Percentiles rank a stretch among this genome's conserved stretches.
Conservation (phyloP, 2,329 filamentous ascomycete genomes). For the Aspergillaceae sp. region DNA sequence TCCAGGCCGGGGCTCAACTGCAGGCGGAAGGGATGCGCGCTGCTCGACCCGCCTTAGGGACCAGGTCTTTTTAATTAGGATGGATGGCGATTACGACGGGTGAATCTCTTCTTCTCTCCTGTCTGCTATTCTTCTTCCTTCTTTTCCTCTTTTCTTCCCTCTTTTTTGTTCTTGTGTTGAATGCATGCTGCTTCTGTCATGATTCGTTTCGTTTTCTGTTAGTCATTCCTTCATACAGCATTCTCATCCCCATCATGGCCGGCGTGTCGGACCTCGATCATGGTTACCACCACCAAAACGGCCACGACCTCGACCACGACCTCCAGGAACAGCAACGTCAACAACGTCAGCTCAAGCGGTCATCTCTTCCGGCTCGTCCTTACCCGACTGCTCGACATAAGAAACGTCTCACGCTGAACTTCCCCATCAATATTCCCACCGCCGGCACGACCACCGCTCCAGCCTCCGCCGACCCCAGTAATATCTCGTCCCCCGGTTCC, state of each 20-base stretch:
- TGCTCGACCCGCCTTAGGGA: constrained; percentile 1
- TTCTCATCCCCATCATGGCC: constrained; percentile 16
- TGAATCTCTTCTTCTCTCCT: background rate
- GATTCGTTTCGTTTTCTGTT: no score
- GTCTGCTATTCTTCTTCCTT: background rate
- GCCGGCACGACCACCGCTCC: constrained; percentile 22
- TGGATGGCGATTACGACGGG: background rate
- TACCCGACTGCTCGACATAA: constrained; percentile 31
- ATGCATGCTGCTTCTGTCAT: no score
- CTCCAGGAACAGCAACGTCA: constrained; percentile 6
- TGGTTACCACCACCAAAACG: no score
- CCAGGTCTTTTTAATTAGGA: background rate
- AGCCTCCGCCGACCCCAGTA: constrained; percentile 15
- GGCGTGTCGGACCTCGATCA: constrained; percentile 10
- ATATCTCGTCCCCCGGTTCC: constrained; percentile 17
- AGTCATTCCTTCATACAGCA: background rate
- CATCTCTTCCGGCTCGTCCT: constrained; percentile 27
- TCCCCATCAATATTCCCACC: constrained; percentile 35
- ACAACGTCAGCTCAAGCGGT: constrained; percentile 18
- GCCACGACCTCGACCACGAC: constrained; percentile 14
- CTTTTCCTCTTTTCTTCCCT: constrained; percentile 4
- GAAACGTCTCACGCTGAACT: constrained; percentile 41
- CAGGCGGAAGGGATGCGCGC: constrained; percentile 12
- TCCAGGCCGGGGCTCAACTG: background rate
- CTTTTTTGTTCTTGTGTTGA: constrained; percentile 1